Base-by-base conservation (phyloP, 306 rosid species). In the Sicyos baderoa region DNA sequence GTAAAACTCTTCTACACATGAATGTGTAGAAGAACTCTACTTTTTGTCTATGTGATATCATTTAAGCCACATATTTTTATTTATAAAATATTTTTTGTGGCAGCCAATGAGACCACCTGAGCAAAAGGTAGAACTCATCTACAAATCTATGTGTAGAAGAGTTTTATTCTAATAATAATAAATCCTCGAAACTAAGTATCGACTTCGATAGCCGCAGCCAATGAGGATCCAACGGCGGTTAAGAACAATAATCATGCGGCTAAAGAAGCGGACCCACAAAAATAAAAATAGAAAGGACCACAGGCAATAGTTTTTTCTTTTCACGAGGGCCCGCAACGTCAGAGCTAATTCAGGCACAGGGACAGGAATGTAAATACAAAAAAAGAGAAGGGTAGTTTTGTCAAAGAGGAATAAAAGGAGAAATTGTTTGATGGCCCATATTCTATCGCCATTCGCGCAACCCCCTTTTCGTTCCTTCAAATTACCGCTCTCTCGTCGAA, bases 391-490 rank as follows among this genome's bases (percentile, higher is more conserved):
- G 91, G 73, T 13, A 47, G 50, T 78, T 72, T 35, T 52, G 96
- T 87, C 75, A 86, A 61, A 74, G n/a, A 18, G 54, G 7, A 18
- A 1, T 16, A 40, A 37, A 80, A 67, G 75, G 70, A 58, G 25
- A 61, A 61, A 61, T 17, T 81, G 85, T 75, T 74, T 72, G 75
- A 81, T 82, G 85, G 89, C 86, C 90, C 90, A 87, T 89, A 91
- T 86, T 82, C 76, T 67, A 77, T 85, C 75, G 70, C 84, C 92
- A 76, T n/a, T 40, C 86, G 45, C 45, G 82, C 89, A 80, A 82
- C 95, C 87, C 93, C 87, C 42, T 61, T 75, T 72, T 56, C 79
- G 49, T 54, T 68, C 75, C 90, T 83, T 83, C 83, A 49, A 50
- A 73, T 62, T 59, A 47, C 63, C 63, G 48, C 74, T 54, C 35